Evolutionary conservation across 2,329 filamentous ascomycete species (phyloP), one percentile per base, ranked within the genome.

Genomic region (Fonsecaea pugnacius): DNA sequence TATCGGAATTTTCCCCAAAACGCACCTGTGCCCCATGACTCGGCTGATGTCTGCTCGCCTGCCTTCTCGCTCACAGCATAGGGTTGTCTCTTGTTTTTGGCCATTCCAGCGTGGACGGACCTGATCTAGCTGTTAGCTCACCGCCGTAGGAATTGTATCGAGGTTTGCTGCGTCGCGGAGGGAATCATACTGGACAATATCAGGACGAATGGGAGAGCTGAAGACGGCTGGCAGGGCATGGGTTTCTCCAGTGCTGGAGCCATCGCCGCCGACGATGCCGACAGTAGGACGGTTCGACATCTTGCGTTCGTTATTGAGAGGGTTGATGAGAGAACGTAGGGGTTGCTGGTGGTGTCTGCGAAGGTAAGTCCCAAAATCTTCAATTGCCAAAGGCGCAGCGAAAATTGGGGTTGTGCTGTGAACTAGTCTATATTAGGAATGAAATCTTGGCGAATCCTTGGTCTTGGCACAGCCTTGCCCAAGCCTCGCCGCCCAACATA

Each of bases 51-150:
- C 87, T 99, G 95, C 86, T 99, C 95, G 86, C 95, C 95, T 80
- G 95, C 95, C 91, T 99, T 99, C 91, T 98, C 94, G 90, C 92
- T 96, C 87, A 99, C 95, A 78, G 95, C 89, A 83, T 99, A 99
- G 75, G 95, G 93, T 85, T 99, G 95, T 82, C 95, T 91, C 90
- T 96, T 97, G 90, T 99, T 99, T 92, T 99, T 99, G 81, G 94
- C 94, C 87, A 99, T 96, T 78, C 95, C 95, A 78, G 92, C 96
- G 90, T 99, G 95, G 78, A 98, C 88, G 73, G 82, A 82, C 80
- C 85, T 87, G 75, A 74, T 59, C 68, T 36, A 68, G 65, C 66
- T 69, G 73, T 80, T 72, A 80, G 76, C 65, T 70, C 70, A 67
- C 58, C 4, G 46, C 52, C 38, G 53, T 43, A 35, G 62, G 43